Evolutionary conservation across 495 filamentous ascomycete genomes (phyloP).

Genomic region (Melanomma pulvis-pyrius): DNA sequence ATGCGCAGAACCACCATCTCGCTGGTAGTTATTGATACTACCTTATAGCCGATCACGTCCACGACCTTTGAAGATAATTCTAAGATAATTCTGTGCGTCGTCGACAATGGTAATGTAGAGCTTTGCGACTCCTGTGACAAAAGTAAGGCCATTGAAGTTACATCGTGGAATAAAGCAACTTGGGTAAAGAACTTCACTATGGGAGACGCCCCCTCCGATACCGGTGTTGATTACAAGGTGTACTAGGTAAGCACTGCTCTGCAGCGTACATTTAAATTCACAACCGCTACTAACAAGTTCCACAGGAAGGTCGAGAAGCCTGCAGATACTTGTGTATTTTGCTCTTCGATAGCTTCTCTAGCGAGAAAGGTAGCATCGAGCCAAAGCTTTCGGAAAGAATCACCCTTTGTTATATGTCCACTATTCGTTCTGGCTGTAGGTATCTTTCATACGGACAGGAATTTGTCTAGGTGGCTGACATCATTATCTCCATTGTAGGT

Average conservation of each 20-base stretch:
- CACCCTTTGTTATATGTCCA: neutral
- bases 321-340: neutral
- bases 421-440: neutral
- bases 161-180: neutral
- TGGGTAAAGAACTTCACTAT: neutral
- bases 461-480: neutral
- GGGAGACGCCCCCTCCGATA: neutral
- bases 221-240: neutral
- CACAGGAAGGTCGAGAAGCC: neutral
- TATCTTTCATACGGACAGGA: neutral
- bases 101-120: neutral
- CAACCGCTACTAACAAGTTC: neutral
- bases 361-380: neutral
- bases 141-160: conserved; percentile 5
- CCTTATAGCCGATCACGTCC: neutral
- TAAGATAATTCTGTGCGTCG: neutral
- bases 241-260: neutral
- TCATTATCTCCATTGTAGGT: neutral
- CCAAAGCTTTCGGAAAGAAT: neutral
- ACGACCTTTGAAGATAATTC: neutral
- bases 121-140: neutral
- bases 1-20: neutral
- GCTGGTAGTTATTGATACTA: neutral
- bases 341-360: neutral
- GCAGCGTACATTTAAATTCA: neutral